phyloP scores from a whole-genome alignment of 2,329 filamentous ascomycete species.

The Talaromyces funiculosus region DNA sequence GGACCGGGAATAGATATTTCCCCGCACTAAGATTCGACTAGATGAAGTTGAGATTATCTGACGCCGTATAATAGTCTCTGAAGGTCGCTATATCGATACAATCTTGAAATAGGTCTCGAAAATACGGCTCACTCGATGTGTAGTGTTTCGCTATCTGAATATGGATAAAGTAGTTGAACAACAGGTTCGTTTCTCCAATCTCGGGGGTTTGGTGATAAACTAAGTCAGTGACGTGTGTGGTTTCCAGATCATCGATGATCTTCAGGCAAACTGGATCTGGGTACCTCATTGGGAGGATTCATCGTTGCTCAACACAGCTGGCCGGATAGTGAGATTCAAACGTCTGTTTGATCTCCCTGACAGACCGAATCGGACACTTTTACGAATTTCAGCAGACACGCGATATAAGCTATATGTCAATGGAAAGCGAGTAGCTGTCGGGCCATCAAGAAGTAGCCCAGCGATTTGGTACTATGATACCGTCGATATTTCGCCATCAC shows the following conservation, averaged over 20 bases:
- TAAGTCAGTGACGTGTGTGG: background rate
- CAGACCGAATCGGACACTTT: background rate
- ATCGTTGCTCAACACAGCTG: conserved; percentile 27
- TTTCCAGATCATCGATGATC: conserved; percentile 26
- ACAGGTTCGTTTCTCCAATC: background rate
- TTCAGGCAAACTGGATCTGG: conserved; percentile 40
- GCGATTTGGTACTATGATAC: background rate
- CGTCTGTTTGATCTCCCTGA: conserved; percentile 18
- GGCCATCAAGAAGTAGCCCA: background rate
- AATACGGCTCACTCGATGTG: background rate
- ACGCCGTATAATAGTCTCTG: background rate
- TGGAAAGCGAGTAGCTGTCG: background rate
- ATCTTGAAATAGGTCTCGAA: background rate
- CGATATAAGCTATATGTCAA: background rate
- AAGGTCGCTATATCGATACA: background rate
- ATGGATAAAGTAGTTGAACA: background rate
- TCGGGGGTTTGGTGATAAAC: background rate
- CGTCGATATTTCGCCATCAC: background rate
- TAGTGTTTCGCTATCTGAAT: background rate
- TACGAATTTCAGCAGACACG: background rate
- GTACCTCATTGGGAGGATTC: conserved; percentile 30
- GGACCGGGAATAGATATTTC: background rate
- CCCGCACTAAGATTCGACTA: background rate
- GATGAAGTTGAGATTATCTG: background rate
- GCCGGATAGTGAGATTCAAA: conserved; percentile 28